Base-by-base conservation (phyloP, 2,329 filamentous ascomycete species). In the Phymatotrichopsis omnivora region DNA sequence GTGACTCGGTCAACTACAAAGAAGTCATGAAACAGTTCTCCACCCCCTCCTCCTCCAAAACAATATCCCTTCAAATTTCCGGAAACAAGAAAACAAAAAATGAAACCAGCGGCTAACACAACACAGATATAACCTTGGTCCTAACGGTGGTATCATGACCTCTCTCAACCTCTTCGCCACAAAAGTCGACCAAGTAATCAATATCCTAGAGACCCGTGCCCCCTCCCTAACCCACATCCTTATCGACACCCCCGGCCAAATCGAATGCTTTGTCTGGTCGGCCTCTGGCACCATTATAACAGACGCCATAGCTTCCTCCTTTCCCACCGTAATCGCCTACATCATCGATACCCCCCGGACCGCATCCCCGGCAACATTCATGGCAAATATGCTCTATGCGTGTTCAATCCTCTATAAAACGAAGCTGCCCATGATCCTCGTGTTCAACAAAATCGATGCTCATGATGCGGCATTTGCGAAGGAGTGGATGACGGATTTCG, bases 401-500 rank as follows among this genome's bases (percentile, higher is more conserved):
- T 96, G 91, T 71, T 93, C 84, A 49, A 98, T 98, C 54, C 75
- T 98, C 12, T 98, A 98, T 75, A 96, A 96, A 70, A 96, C 89
- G 2, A 94, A 93, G 63, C 72, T 98, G 0, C 91, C 91, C 19
- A 98, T 98, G 91, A 93, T 98, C 42, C 69, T 98, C 6, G 91
- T 98, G 8, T 96, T 98, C 72, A 98, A 98, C 71, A 98, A 98
- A 69, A 95, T 87, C 0, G 91, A 98, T 60, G 85, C 93, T 31
- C 85, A 93, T 63, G 82, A 93, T 59, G 85, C 86, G 0, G 74
- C 76, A 20, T 94, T 94, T 60, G 91, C 87, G 1, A 91, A 89
- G 67, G 86, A 96, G 62, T 98, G 93, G 91, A 98, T 98, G 91
- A 93, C 87, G 5, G 89, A 98, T 64, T 98, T 95, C 60, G 91